Base-by-base conservation (phyloP, 2,329 filamentous ascomycete species). In the Volutella citrinella region DNA sequence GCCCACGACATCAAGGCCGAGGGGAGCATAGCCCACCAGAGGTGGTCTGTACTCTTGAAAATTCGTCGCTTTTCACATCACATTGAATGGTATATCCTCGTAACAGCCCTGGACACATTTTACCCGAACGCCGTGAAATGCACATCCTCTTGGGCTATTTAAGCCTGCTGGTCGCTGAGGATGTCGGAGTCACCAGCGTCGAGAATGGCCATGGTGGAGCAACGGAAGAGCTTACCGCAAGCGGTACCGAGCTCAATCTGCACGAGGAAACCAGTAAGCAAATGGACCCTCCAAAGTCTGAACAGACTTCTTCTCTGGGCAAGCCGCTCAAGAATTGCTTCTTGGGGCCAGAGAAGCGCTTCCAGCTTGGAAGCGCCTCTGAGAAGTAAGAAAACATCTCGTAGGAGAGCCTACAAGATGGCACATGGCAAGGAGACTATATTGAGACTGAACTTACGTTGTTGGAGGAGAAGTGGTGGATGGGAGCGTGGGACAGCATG, bases 171-270 rank as follows among this genome's bases (percentile, higher is more conserved):
- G 69, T 87, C 82, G 71, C 75, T 83, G 59, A 98, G 80, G 70
- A 98, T 98, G 72, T 98, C 93, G 56, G 88, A 95, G 82, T 97
- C 86, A 82, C 91, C 93, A 66, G 90, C 89, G 72, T 98, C 93
- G 54, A 97, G 76, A 65, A 97, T 85, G 58, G 90, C 84, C 86
- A 98, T 94, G 71, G 90, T 95, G 55, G 87, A 91, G 82, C 87
- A 95, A 58, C 89, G 82, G 85, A 95, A 98, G 65, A 98, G 85
- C 79, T 97, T 97, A 78, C 93, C 93, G 76, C 90, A 96, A 57
- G 89, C 90, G 64, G 90, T 97, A 63, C 93, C 93, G 54, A 98
- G 80, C 77, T 97, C 93, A 65, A 97, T 96, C 90, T 97, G 68
- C 68, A 62, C 40, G 38, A 45, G 45, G 44, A 55, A 42, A 63